Evolutionary conservation across 495 filamentous ascomycete species (phyloP).

Genomic region (Hypomontagnella submonticulosa): DNA sequence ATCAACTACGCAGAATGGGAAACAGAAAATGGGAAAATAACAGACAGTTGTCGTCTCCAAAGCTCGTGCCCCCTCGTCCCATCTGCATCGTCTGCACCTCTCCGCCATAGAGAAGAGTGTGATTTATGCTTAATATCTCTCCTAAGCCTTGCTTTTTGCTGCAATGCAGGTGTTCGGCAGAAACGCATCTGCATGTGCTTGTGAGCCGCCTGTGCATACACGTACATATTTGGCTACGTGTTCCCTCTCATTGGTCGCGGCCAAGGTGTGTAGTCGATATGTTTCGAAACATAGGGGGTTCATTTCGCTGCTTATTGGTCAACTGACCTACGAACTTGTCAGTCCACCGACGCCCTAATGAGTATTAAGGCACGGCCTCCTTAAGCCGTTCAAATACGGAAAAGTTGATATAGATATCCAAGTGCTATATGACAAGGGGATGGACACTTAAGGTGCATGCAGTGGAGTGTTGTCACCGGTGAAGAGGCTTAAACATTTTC

Average conservation of each 20-base stretch:
- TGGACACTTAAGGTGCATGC: background rate
- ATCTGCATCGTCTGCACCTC: conserved; percentile 18
- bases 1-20: conserved; percentile 32
- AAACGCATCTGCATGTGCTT: conserved; percentile 26
- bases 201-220: conserved; percentile 27
- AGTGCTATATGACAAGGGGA: conserved; percentile 30
- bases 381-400: conserved; percentile 35
- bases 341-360: conserved; percentile 15
- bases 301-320: conserved; percentile 21
- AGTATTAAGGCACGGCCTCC: conserved; percentile 9
- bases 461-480: conserved; percentile 5
- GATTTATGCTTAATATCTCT: conserved; percentile 38
- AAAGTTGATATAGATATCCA: conserved; percentile 27
- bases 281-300: conserved; percentile 36
- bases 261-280: conserved; percentile 23
- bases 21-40: conserved; percentile 10
- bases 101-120: conserved; percentile 24
- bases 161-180: conserved; percentile 41
- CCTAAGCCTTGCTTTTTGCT: conserved; percentile 24
- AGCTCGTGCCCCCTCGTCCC: conserved; percentile 5
- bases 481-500: conserved; percentile 27
- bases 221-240: conserved; percentile 16
- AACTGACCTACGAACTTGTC: conserved; percentile 19
- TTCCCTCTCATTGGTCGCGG: conserved; percentile 13
- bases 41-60: background rate